Evolutionary conservation across 805 yeast genomes (phyloP), one percentile per base, ranked within the genome.

Genomic region (Cyberlindnera maclurae): DNA sequence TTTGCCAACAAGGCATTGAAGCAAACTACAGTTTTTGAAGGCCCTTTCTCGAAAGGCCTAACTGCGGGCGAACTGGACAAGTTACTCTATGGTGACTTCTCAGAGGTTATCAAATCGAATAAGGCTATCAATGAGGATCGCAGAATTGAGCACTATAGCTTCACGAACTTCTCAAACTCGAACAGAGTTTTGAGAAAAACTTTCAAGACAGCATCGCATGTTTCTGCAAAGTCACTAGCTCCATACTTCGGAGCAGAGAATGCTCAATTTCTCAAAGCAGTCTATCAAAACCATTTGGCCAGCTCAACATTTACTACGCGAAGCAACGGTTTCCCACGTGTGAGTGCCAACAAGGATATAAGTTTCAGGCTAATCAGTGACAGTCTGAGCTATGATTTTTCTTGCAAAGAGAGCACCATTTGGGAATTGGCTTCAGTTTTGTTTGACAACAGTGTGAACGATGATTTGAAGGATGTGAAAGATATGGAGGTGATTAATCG

Each of bases 351-450:
- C 36, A 37, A 42, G 4, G 29, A 40, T 1, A 38, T 66, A 5
- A 50, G 62, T 2, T 58, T 73, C 33, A 52, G 55, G 15, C 53
- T 62, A 15, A 47, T 62, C 12, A 44, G 52, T 37, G 37, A 49
- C 38, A 31, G 49, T 24, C 41, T 46, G 45, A 32, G 31, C 9
- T 35, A 45, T 7, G 43, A 36, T 7, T 29, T 46, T 8, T 42
- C 50, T 7, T 26, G 42, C 1, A 59, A 59, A 10, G 67, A 60
- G 31, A 46, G 46, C 22, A 51, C 55, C 4, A 47, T 70, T 11
- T 73, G 87, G 75, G 64, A 66, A n/a, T 61, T 83, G 31, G 73
- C 82, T 1, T 72, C 84, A 1, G 68, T 77, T 15, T 62, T 88
- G 31, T 82, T 82, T 58, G 85, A 78, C 53, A 34, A 63, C 15